Conservation (phyloP, 1,284 basidiomycete genomes). For the Puccinia triticina region DNA sequence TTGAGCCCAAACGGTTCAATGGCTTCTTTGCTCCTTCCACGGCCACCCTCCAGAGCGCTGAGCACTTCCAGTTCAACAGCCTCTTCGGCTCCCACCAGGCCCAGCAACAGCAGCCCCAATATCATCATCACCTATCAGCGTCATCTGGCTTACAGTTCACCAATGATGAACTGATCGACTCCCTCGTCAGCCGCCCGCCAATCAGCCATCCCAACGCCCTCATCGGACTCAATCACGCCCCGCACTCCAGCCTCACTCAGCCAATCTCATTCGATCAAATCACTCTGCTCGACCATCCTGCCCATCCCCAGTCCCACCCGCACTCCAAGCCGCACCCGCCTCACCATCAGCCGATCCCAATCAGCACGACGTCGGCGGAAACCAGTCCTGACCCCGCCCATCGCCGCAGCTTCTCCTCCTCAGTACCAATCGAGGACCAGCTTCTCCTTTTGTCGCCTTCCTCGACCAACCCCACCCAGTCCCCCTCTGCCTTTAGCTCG, state of each 20-base stretch:
- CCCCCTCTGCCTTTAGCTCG: background rate
- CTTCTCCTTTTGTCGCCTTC: constrained; percentile 13
- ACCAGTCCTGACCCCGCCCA: background rate
- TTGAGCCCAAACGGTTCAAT: background rate
- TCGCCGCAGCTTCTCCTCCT: constrained; percentile 10
- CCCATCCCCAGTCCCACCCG: background rate
- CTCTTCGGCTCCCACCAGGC: background rate
- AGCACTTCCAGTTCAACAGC: background rate
- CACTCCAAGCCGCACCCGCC: constrained; percentile 1
- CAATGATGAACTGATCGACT: constrained; percentile 31
- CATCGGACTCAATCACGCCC: background rate
- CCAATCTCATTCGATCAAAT: constrained; percentile 2
- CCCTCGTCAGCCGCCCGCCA: constrained; percentile 7
- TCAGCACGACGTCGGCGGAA: background rate
- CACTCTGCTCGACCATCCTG: background rate
- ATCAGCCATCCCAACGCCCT: background rate
- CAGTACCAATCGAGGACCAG: background rate
- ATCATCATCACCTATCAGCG: background rate
- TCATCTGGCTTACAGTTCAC: constrained; percentile 17
- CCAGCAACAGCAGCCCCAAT: background rate
- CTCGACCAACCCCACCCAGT: background rate
- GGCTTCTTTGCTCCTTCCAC: background rate
- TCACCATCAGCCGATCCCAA: constrained; percentile 14
- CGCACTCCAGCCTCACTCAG: background rate
- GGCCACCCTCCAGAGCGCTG: background rate